Base-by-base conservation (phyloP, 164 flowering plant species). In the Kalanchoe fedtschenkoi region DNA sequence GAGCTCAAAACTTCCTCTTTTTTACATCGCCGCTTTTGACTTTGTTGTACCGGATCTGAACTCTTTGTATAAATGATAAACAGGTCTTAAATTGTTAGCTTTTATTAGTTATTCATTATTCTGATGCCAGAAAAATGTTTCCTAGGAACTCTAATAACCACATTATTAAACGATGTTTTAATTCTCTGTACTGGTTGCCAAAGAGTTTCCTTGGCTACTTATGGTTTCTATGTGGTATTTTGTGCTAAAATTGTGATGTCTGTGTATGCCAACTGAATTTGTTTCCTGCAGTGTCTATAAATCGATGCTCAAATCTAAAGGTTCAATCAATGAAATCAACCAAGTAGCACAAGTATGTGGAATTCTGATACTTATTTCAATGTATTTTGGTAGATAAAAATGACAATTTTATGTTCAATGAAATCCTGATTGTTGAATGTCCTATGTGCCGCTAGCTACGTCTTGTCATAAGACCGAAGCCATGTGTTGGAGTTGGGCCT, bases 331-430 rank as follows among this genome's bases (percentile, higher is more conserved):
- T 72, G 96, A 95, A 71, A 76, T 90, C 71, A 95, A 90, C 75
- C 96, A 90, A 76, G 84, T 90, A 65, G 91, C 96, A 53, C 99
- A 95, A 96, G 99, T 95, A 62, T 71, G 56, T 26, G 56, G 15
- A 16, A 81, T 65, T n/a, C 16, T 70, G 35, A 8, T 39, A 58
- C 53, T 58, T 22, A 4, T 67, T 39, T 54, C 61, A 34, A 44
- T 68, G 56, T 59, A 41, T 26, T n/a, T n/a, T 30, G 34, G 55
- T 4, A 38, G 46, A 16, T 41, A 1, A 21, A 34, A 33, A 17
- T 34, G 38, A 2, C 34, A 14, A 28, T 34, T 19, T 34, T 10
- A 15, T 22, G 5, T 34, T 58, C 28, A 7, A 7, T 34, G 13
- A 28, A 26, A 1, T 7, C 15, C 39, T 37, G 13, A 37, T 8